Evolutionary conservation across 2,329 filamentous ascomycete species (phyloP).

Genomic region (Colletotrichum orbiculare): DNA sequence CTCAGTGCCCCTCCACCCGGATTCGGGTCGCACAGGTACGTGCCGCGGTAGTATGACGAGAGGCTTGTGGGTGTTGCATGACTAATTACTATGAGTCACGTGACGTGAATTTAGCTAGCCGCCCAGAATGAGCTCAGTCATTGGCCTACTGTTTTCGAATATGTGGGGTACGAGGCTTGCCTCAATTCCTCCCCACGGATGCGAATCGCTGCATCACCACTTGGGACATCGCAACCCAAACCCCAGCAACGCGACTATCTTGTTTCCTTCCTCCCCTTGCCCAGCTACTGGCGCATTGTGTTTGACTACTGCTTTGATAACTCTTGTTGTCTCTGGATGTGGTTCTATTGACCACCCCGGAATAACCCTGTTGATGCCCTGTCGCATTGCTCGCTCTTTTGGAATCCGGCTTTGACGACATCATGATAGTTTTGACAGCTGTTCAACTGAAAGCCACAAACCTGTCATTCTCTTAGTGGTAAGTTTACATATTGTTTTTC

Average conservation of each 20-base stretch:
- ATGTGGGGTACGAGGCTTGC: conserved; percentile 33
- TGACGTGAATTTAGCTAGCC: not conserved
- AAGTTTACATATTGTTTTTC: conserved; percentile 39
- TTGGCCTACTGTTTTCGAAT: conserved; percentile 14
- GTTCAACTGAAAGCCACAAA: conserved; percentile 44
- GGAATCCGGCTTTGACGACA: conserved; percentile 45
- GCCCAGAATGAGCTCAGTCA: conserved; percentile 10
- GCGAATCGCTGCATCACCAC: conserved; percentile 36
- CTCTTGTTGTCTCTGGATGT: conserved; percentile 23
- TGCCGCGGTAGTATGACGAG: conserved; percentile 19
- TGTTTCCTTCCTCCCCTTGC: conserved; percentile 23
- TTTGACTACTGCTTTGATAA: conserved; percentile 27
- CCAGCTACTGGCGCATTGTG: conserved; percentile 32
- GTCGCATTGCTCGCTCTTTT: conserved; percentile 33
- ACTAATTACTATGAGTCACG: conserved; percentile 11
- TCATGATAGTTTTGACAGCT: conserved; percentile 54
- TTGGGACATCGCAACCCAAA: conserved; percentile 33
- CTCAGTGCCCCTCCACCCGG: conserved; percentile 22
- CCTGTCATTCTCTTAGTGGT: conserved; percentile 55
- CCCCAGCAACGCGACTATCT: conserved; percentile 33
- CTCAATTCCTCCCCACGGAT: conserved; percentile 36
- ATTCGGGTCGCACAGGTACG: conserved; percentile 7
- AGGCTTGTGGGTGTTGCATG: conserved; percentile 9
- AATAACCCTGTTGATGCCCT: conserved; percentile 27
- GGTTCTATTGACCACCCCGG: conserved; percentile 24